Base-by-base conservation (phyloP, 2,329 filamentous ascomycete species). In the Fusarium concolor region DNA sequence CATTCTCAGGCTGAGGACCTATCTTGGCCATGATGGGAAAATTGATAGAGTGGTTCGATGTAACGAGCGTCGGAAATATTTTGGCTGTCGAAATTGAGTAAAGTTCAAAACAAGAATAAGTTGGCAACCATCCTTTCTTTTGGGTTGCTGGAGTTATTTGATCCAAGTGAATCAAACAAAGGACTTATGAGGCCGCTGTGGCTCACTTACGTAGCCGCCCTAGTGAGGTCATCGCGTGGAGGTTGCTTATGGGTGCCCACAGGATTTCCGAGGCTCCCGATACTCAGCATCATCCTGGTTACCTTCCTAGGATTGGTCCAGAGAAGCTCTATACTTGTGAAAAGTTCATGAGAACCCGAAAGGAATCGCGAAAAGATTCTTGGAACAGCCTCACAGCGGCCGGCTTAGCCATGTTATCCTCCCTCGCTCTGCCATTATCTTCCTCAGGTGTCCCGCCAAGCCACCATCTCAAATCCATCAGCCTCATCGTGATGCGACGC, bases 141-240 rank as follows among this genome's bases (percentile, higher is more conserved):
- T n/a, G 4, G 47, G 35, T 22, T 39, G 26, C 42, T 31, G 17
- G n/a, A 41, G 20, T 9, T 29, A 29, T 62, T 62, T 49, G 12
- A 33, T 10, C n/a, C 29, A 42, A 39, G 24, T 53, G 61, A 64
- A 52, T 52, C 39, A 59, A 38, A 49, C 39, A 37, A 43, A 42
- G 29, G 53, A 45, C 39, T 57, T 58, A 55, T 43, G 66, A 53
- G 47, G 53, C 57, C 52, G 51, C 49, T 68, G 65, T 68, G 64
- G 59, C 65, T 67, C 64, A 39, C 55, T 64, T 70, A 60, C 58
- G 66, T 69, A 66, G 58, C 51, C 54, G 39, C 58, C 67, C 67
- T 53, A 62, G 62, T 70, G 67, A 70, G 67, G 67, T 70, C 67
- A 70, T 70, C 67, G 67, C 58, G 39, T 61, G 28, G 49, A 52